Percentiles rank a stretch among this genome's conserved stretches.
phyloP scores from a whole-genome alignment of 331 rosid genomes.

The Quercus lobata region DNA sequence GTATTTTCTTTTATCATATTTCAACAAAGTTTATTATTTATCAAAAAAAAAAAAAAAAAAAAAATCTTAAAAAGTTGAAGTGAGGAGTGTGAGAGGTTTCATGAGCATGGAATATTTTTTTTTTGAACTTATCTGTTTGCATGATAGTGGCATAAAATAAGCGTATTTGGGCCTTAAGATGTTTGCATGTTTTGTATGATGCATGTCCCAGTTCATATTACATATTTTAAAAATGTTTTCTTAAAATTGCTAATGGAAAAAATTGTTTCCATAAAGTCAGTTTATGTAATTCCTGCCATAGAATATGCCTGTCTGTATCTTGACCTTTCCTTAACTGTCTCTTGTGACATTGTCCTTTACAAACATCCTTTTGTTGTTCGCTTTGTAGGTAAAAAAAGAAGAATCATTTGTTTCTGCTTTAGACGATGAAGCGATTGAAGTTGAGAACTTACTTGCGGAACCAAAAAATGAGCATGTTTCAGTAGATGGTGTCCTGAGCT shows the following conservation, averaged over 20 bases:
- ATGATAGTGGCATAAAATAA: neutral
- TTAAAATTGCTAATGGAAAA: neutral
- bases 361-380: slow-evolving; percentile 7
- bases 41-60: too few relatives aligned
- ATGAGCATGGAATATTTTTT: neutral
- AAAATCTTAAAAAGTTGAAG: neutral
- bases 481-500: slow-evolving; percentile 42
- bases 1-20: too few relatives aligned
- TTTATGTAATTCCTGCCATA: neutral
- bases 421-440: slow-evolving; percentile 53
- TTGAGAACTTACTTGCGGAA: slow-evolving; percentile 62
- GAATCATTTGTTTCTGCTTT: slow-evolving; percentile 48
- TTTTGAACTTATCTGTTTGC: neutral
- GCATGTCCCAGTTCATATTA: neutral
- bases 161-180: neutral
- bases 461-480: slow-evolving; percentile 53
- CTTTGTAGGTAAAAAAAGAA: slow-evolving; percentile 57
- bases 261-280: neutral
- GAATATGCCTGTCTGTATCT: neutral
- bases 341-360: neutral
- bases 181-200: neutral
- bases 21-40: too few relatives aligned
- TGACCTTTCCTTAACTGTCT: neutral
- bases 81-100: neutral
- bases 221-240: neutral